phyloP scores from a whole-genome alignment of 441 rosid genomes.

The Arabidopsis hybrid region DNA sequence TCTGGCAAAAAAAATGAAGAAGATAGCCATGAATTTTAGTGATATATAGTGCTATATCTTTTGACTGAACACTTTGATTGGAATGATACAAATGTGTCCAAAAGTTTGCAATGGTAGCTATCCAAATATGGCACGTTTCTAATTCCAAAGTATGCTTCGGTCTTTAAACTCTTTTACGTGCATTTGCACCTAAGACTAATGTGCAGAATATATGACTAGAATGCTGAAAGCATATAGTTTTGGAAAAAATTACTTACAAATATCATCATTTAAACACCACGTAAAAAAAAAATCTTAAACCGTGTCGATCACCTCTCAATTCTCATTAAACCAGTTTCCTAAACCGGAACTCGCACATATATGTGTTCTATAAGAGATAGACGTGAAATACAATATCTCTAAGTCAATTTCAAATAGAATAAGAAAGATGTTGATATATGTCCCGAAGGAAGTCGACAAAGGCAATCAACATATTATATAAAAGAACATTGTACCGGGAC shows the following conservation, averaged over 20 bases:
- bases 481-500: slow-evolving; percentile 37
- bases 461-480: slow-evolving; percentile 33
- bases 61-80: neutral
- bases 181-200: neutral
- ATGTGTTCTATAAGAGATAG: slow-evolving; percentile 16
- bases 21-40: neutral
- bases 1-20: neutral
- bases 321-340: neutral
- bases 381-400: slow-evolving; percentile 9
- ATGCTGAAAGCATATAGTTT: neutral
- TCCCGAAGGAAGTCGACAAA: slow-evolving; percentile 38
- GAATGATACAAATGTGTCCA: neutral
- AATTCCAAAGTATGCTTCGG: neutral
- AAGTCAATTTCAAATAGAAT: slow-evolving; percentile 25
- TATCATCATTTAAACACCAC: neutral
- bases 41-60: neutral
- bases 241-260: neutral
- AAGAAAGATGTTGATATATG: slow-evolving; percentile 40
- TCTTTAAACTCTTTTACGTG: neutral
- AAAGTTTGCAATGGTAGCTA: neutral
- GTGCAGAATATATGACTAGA: neutral
- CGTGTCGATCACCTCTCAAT: neutral
- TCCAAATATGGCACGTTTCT: neutral
- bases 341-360: neutral
- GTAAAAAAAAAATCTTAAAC: neutral